A percentile compares a stretch with the other conserved stretches of the same genome.
phyloP scores from a whole-genome alignment of 768 basidiomycete genomes.

The Boletus rubroflammeus region DNA sequence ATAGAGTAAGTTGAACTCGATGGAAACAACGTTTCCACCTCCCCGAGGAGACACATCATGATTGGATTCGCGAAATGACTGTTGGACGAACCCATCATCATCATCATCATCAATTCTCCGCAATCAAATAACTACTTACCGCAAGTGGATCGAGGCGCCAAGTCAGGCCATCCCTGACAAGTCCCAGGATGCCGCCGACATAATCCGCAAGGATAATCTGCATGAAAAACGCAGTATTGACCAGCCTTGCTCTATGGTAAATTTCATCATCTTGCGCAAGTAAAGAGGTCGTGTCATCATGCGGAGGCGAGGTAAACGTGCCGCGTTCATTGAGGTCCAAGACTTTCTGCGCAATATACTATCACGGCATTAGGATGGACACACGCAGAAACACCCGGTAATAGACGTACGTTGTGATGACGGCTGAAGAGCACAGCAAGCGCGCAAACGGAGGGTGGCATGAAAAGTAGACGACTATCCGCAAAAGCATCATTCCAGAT shows the following conservation, averaged over 20 bases:
- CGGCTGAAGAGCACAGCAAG: conserved; percentile 65
- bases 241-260: conserved; percentile 67
- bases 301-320: conserved; percentile 34
- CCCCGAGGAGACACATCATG: conserved; percentile 61
- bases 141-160: conserved; percentile 72
- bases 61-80: conserved; percentile 48
- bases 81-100: not conserved
- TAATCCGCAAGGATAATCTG: conserved; percentile 70
- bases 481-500: conserved; percentile 71
- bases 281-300: conserved; percentile 17
- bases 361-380: conserved; percentile 5
- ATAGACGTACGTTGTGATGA: conserved; percentile 63
- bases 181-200: conserved; percentile 68
- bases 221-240: conserved; percentile 72
- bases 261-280: conserved; percentile 69
- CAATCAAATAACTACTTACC: conserved; percentile 31
- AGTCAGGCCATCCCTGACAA: conserved; percentile 55
- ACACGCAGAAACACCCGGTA: not conserved
- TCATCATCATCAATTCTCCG: not conserved
- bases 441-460: conserved; percentile 71
- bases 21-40: conserved; percentile 69
- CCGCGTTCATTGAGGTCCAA: conserved; percentile 65
- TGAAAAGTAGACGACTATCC: conserved; percentile 58
- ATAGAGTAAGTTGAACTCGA: conserved; percentile 67
- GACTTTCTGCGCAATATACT: conserved; percentile 71